These are phyloP conservation scores for Mycena leptocephala DNA, from an alignment of 768 basidiomycete species.

Conservation along the genomic window DNA sequence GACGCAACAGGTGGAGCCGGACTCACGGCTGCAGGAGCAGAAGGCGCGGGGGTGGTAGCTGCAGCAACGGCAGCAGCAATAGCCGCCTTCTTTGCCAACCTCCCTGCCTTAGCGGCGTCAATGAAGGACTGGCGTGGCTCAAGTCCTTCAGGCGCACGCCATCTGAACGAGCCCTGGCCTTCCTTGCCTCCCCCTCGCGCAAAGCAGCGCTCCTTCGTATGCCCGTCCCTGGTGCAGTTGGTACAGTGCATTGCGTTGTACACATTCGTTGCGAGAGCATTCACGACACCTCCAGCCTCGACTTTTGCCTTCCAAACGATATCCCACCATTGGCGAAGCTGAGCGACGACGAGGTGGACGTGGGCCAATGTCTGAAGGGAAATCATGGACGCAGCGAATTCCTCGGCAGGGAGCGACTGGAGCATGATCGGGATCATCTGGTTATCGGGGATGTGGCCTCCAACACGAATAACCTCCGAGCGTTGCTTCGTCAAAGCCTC, in stretches of 20 bases:
- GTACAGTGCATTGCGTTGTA: constrained; percentile 31
- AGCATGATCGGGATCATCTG: constrained; percentile 18
- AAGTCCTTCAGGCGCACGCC: not conserved
- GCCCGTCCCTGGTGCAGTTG: constrained; percentile 38
- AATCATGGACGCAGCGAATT: constrained; percentile 10
- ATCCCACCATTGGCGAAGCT: not conserved
- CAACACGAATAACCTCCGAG: not conserved
- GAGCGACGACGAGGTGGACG: not conserved
- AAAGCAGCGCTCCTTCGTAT: constrained; percentile 42
- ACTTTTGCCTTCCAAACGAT: not conserved
- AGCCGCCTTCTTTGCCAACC: not conserved
- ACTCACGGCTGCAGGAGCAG: no score
- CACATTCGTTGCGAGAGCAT: no score
- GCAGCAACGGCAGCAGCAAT: not conserved
- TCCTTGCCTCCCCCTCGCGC: constrained; percentile 47
- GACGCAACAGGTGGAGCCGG: not conserved
- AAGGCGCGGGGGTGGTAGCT: not conserved
- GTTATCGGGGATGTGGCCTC: not conserved
- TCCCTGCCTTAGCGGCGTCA: not conserved
- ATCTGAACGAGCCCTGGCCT: constrained; percentile 40
- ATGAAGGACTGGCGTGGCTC: not conserved
- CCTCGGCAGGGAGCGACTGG: constrained; percentile 2
- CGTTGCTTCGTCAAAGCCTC: not conserved
- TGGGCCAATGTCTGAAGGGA: not conserved
- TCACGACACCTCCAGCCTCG: no score